Conservation (phyloP, 192 early-diverging fungal genomes). For the Phycomyces nitens region DNA sequence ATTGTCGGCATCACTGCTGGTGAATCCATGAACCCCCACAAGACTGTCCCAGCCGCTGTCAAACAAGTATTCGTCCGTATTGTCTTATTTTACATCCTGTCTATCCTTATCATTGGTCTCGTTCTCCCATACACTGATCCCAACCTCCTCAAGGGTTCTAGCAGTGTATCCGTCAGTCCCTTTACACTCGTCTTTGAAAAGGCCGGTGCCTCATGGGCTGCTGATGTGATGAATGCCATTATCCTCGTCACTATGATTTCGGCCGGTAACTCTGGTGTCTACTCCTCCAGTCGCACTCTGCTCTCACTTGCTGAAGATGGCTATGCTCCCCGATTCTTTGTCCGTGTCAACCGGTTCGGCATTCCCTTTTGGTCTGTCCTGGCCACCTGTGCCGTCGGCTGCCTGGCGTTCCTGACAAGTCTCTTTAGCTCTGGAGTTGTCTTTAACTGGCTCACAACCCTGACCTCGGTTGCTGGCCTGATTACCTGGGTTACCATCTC, state of each 20-base stretch:
- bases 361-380: constrained; percentile 59
- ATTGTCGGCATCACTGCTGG: constrained; percentile 85
- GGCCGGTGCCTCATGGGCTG: constrained; percentile 56
- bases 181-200: constrained; percentile 62
- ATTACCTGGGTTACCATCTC: constrained; percentile 83
- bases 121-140: constrained; percentile 65
- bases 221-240: constrained; percentile 68
- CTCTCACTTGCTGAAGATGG: constrained; percentile 71
- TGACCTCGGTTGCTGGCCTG: constrained; percentile 72
- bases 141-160: constrained; percentile 50
- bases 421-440: constrained; percentile 61
- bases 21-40: constrained; percentile 79
- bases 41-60: constrained; percentile 67
- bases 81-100: constrained; percentile 72
- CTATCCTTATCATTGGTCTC: constrained; percentile 81
- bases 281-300: constrained; percentile 74
- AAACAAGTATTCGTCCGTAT: constrained; percentile 80
- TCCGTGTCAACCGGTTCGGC: constrained; percentile 56
- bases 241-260: constrained; percentile 61
- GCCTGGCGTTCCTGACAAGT: constrained; percentile 54
- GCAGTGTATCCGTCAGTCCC: constrained; percentile 55
- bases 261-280: constrained; percentile 85
- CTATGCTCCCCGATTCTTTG: constrained; percentile 66
- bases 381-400: constrained; percentile 62
- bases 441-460: constrained; percentile 60